These are phyloP conservation scores for Teratosphaeria nubilosa DNA, from an alignment of 2,329 filamentous ascomycete genomes.

Conservation along the genomic window DNA sequence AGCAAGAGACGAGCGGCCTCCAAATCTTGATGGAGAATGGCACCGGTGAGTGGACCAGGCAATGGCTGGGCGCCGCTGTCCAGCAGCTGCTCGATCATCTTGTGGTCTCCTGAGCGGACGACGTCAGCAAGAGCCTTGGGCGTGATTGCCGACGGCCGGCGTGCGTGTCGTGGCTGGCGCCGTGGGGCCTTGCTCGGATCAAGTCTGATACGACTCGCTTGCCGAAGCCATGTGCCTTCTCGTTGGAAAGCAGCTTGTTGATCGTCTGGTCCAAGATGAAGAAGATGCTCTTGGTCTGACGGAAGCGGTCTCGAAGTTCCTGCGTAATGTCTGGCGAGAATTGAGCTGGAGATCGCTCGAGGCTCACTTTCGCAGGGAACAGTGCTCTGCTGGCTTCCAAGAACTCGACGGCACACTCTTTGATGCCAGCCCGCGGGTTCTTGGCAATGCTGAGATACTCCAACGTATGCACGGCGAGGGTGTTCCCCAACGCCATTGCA, in stretches of 20 bases:
- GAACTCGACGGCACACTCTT: not conserved
- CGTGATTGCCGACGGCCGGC: conserved; percentile 22
- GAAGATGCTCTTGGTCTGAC: not conserved
- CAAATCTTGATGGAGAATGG: conserved; percentile 18
- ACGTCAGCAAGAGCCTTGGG: conserved; percentile 30
- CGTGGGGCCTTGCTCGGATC: conserved; percentile 11
- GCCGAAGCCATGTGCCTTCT: not conserved
- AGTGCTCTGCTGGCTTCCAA: not conserved
- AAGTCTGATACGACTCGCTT: conserved; percentile 39
- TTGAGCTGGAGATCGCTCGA: not conserved
- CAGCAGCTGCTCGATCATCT: conserved; percentile 16
- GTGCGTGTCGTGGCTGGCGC: conserved; percentile 6
- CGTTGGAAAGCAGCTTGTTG: not conserved
- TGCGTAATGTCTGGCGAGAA: not conserved
- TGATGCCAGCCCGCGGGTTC: not conserved
- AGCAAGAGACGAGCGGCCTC: conserved; percentile 44
- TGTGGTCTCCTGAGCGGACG: conserved; percentile 14
- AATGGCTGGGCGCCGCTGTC: conserved; percentile 9
- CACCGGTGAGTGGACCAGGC: conserved; percentile 11
- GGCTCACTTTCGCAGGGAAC: not conserved
- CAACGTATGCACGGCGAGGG: not conserved
- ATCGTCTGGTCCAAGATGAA: not conserved
- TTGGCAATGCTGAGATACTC: not conserved
- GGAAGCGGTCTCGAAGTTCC: not conserved
- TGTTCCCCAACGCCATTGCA: not conserved